Base-by-base conservation (phyloP, 2,329 filamentous ascomycete genomes). In the Aspergillus oerlinghausenensis region DNA sequence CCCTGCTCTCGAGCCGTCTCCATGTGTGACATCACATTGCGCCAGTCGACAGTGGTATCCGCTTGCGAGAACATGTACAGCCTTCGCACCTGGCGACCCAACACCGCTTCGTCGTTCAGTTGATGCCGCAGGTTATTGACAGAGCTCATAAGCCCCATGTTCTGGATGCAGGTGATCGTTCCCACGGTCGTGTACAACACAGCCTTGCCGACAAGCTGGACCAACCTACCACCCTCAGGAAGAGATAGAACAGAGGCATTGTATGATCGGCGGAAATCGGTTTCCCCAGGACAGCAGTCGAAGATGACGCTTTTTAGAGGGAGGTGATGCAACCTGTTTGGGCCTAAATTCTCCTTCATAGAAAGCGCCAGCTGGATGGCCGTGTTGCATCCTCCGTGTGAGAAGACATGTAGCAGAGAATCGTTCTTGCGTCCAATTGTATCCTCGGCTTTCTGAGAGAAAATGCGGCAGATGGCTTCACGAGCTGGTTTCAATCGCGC, bases 371-470 rank as follows among this genome's bases (percentile, higher is more conserved):
- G 53, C 43, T 64, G 64, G 26, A 60, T 56, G 9, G 58, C 63
- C 6, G 56, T 63, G 50, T 60, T 61, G 47, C 58, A 54, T 14
- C 64, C 65, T 21, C 64, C 64, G 51, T 66, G 59, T 3, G 65
- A 67, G 23, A 67, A 67, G 11, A 62, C 26, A 56, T 68, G 65
- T 21, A 67, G 57, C 8, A 67, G 52, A 11, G 52, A 38, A 21
- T 50, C 29, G 40, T 40, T 19, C 29, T 42, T 42, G 29, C 38
- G 49, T 35, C 14, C 32, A 17, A 14, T 7, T 38, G 32, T 17
- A 17, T 17, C 14, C 35, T 6, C 7, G 26, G 40, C 4, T 51
- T 32, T 21, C 19, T 8, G n/a, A n/a, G 47, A 19, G 8, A 65
- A 14, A 43, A 66, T 59, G 2, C 48, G 60, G n/a, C 56, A 54